A percentile compares a stretch with the other conserved stretches of the same genome.
Conservation (phyloP, 2,329 filamentous ascomycete genomes). For the Hirsutella thompsonii region DNA sequence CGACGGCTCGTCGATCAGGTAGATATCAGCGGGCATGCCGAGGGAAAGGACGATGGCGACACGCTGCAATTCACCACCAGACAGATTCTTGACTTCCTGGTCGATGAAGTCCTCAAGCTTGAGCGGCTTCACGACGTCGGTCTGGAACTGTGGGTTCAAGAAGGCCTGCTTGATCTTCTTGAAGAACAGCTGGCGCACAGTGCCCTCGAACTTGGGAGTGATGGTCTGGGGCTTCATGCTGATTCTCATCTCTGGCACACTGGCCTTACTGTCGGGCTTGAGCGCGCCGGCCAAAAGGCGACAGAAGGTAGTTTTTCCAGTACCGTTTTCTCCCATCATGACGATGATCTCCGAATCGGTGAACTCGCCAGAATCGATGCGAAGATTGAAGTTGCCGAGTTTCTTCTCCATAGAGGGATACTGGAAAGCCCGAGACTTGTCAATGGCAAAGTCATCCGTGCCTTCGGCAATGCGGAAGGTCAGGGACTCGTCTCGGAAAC, state of each 20-base stretch:
- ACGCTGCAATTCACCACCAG: conserved; percentile 98
- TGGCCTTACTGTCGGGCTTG: conserved; percentile 70
- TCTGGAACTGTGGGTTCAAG: conserved; percentile 96
- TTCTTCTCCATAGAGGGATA: conserved; percentile 93
- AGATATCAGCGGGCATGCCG: conserved; percentile 91
- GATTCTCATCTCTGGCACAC: conserved; percentile 88
- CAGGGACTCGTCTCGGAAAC: conserved; percentile 93
- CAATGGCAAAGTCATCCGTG: conserved; percentile 73
- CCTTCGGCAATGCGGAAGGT: conserved; percentile 90
- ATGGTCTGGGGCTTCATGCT: conserved; percentile 99
- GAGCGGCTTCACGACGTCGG: conserved; percentile 97
- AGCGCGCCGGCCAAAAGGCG: conserved; percentile 85
- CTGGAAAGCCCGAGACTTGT: conserved; percentile 72
- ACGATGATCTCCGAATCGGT: conserved; percentile 98
- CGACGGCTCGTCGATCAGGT: conserved; percentile 94
- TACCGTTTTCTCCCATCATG: conserved; percentile 99
- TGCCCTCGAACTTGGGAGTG: conserved; percentile 94
- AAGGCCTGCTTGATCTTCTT: conserved; percentile 99
- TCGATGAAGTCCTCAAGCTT: conserved; percentile 99
- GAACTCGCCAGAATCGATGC: conserved; percentile 71
- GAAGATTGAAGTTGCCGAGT: conserved; percentile 75
- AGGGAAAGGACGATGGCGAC: conserved; percentile 96
- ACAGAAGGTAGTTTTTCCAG: conserved; percentile 98
- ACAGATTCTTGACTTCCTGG: conserved; percentile 97
- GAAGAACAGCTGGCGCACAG: conserved; percentile 95